Evolutionary conservation across 129 eudicot species (phyloP), one percentile per base, ranked within the genome.

Genomic region (Flaveria brownii): DNA sequence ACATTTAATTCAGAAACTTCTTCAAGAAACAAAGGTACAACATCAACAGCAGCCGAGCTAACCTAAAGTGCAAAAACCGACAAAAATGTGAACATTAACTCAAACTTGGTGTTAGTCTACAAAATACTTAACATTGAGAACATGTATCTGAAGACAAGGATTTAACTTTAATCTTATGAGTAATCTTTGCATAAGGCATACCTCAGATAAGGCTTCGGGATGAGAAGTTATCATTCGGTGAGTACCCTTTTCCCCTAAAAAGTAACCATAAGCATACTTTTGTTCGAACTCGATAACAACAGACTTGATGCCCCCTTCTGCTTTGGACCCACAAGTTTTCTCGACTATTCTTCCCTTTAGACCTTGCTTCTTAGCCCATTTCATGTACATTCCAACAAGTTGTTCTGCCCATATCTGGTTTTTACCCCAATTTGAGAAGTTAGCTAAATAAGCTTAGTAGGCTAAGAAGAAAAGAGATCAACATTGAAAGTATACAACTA

Each of bases 361-460:
- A 14, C 93, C 98, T 77, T 85, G 95, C 87, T 88, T 93, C 74
- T 81, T 88, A 16, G 93, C 96, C 98, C 98, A 93, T 79, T 85
- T 93, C 84, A 89, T 77, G 78, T 93, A 93, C 98, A 93, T 91
- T 71, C 78, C 86, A 42, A 80, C 62, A 39, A 93, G 93, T 79
- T 80, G 86, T 30, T 80, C 96, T 3, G 89, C 91, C 98, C 98
- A 93, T 74, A 80, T 83, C 97, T 91, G 88, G 50, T 15, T 71
- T 68, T 22, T 25, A 17, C 20, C 39, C 30, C 41, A 70, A 11
- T 50, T 70, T 70, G 25, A 49, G 25, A 70, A 50, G 61, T 70
- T 70, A 49, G 60, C 22, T 70, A 11, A 28, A 25, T 47, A 23
- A 20, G 11, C 2, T 45, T 69, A 0, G 18, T 22, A 22, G 69